These are phyloP conservation scores for Yamadazyma membranifaciens DNA, from an alignment of 1,139 yeast species.

Conservation along the genomic window DNA sequence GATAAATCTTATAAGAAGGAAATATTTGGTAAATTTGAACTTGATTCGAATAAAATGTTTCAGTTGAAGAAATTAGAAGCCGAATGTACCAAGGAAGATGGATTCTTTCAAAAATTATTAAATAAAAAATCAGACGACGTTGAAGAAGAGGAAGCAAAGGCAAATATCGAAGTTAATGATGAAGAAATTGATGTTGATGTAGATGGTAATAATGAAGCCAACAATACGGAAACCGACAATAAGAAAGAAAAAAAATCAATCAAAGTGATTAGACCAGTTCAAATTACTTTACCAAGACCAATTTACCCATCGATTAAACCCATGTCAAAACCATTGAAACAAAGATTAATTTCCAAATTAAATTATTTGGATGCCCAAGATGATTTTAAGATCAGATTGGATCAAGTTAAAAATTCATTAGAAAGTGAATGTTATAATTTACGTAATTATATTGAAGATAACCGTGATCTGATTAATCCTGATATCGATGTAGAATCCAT, in stretches of 20 bases:
- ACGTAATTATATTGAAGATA: conserved; percentile 51
- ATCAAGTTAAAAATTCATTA: conserved; percentile 50
- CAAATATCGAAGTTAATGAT: conserved; percentile 7
- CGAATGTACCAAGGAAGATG: conserved; percentile 31
- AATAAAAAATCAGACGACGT: conserved; percentile 19
- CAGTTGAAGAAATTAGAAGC: conserved; percentile 40
- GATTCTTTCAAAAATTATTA: conserved; percentile 29
- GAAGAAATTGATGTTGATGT: conserved; percentile 15
- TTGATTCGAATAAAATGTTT: conserved; percentile 53
- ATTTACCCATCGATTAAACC: conserved; percentile 45
- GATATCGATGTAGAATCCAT: conserved; percentile 32
- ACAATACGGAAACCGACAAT: conserved; percentile 15
- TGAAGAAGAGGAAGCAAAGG: conserved; percentile 15
- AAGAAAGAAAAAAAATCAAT: conserved; percentile 16
- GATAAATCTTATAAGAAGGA: conserved; percentile 26
- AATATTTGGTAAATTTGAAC: conserved; percentile 41
- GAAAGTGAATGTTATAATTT: conserved; percentile 60
- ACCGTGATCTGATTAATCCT: conserved; percentile 37
- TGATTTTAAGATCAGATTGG: conserved; percentile 42
- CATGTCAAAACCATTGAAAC: conserved; percentile 39
- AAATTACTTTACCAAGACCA: conserved; percentile 25
- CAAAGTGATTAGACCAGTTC: conserved; percentile 21
- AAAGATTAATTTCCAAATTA: conserved; percentile 27
- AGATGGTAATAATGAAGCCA: conserved; percentile 13
- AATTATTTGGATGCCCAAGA: conserved; percentile 43